Evolutionary conservation across 1,139 yeast genomes (phyloP).

Genomic region (Chernovozyma aurita): DNA sequence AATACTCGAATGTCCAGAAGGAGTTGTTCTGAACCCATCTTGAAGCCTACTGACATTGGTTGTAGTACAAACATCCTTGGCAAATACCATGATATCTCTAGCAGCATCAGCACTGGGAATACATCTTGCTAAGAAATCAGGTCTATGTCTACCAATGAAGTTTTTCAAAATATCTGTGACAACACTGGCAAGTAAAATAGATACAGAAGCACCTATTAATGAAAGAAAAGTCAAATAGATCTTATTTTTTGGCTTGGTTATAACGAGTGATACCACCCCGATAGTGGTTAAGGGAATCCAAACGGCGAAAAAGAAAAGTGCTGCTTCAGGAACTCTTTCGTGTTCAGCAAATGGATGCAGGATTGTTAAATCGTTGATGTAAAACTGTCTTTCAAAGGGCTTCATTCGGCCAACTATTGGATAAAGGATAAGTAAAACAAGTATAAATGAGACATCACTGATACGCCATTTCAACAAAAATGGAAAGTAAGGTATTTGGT

Average conservation of each 20-base stretch:
- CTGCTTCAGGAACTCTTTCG: constrained; percentile 49
- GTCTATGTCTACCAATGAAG: constrained; percentile 72
- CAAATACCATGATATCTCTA: constrained; percentile 41
- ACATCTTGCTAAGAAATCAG: constrained; percentile 75
- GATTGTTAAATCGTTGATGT: constrained; percentile 37
- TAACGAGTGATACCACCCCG: constrained; percentile 18
- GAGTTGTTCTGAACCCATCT: constrained; percentile 78
- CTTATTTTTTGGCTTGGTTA: constrained; percentile 32
- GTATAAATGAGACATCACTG: constrained; percentile 49
- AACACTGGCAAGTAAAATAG: constrained; percentile 38
- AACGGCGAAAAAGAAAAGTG: constrained; percentile 34
- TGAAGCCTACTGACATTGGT: constrained; percentile 34
- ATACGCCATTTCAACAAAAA: constrained; percentile 51
- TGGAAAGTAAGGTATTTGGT: constrained; percentile 24
- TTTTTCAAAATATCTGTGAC: constrained; percentile 56
- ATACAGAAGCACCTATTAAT: constrained; percentile 33
- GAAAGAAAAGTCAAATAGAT: constrained; percentile 39
- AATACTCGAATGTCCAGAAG: constrained; percentile 71
- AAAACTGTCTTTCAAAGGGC: constrained; percentile 73
- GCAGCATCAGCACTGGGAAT: constrained; percentile 50
- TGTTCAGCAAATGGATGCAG: constrained; percentile 69
- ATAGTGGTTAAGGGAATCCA: constrained; percentile 34
- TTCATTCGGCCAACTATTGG: constrained; percentile 40
- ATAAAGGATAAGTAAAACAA: constrained; percentile 39
- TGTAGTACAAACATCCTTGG: constrained; percentile 62